Conservation (phyloP, 176 grass and related monocot genomes). For the Pharus latifolius region DNA sequence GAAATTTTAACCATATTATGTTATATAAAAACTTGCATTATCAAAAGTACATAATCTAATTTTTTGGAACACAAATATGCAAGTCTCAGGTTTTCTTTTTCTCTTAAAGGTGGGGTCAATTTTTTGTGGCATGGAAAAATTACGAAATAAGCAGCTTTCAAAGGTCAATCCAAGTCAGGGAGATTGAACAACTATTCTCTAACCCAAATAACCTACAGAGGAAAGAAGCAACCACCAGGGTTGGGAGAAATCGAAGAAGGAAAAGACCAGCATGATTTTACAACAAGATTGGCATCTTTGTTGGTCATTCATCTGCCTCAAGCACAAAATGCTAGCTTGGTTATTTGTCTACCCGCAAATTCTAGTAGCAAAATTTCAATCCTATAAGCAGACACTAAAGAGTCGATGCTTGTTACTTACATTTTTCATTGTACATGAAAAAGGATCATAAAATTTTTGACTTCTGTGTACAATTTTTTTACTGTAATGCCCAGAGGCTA, state of each 20-base stretch:
- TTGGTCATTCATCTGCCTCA: not conserved
- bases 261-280: not conserved
- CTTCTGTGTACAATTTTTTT: not conserved
- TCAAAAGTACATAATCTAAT: not conserved
- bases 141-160: not conserved
- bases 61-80: not conserved
- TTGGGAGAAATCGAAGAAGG: not conserved
- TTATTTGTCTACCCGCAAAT: not conserved
- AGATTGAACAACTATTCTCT: not conserved
- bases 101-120: not conserved
- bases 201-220: not conserved
- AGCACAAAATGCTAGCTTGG: not conserved
- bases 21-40: not conserved
- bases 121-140: not conserved
- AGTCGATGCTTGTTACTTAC: not conserved
- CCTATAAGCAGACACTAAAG: not conserved
- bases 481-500: not conserved
- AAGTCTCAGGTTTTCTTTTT: not conserved
- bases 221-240: not conserved
- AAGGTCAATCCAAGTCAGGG: not conserved
- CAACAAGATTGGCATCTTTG: not conserved
- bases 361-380: conserved; percentile 13
- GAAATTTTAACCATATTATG: conserved; percentile 10
- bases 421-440: no score
- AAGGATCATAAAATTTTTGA: no score